Base-by-base conservation (phyloP, 1,284 basidiomycete genomes). In the Moesziomyces aphidis region DNA sequence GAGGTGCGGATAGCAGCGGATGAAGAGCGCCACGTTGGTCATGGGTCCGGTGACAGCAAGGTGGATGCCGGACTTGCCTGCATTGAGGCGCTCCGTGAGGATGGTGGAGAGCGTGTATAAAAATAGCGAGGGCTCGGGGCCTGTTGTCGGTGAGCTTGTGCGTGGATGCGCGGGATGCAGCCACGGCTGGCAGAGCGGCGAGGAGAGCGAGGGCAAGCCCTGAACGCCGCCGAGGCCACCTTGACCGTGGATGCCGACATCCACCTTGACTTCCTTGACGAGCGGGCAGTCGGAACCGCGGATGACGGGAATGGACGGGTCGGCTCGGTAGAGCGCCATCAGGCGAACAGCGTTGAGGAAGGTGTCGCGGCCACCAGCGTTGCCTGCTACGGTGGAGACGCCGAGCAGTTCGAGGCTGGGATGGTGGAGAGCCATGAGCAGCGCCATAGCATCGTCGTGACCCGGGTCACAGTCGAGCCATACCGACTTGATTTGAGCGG, bases 11-110 rank as follows among this genome's bases (percentile, higher is more conserved):
- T 75, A 77, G 55, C 67, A 63, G 39, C 70, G 70, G 49, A 78
- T 59, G 50, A 82, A 77, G 34, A 81, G 70, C 39, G 79, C 79
- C 19, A 76, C 68, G 42, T 81, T 82, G 24, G 80, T 82, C 62
- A 79, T 58, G 5, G 79, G 78, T n/a, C 80, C 80, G 1, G 79
- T 81, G 52, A 77, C 78, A 2, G 73, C 77, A 6, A 81, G 50
- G 43, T 75, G 70, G 28, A 81, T 65, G 5, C 69, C 72, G 3
- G 70, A 59, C 45, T 64, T 63, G 44, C 69, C 61, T 4, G 61
- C 24, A 45, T 60, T 63, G 43, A 73, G 63, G 0, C 83, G 64
- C 5, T 70, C 50, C 13, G 85, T 88, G 56, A 93, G 86, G 3
- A 88, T 87, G n/a, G 56, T 63, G 1, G 75, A 62, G 44, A 77